Percentiles rank a stretch among this genome's conserved stretches.
Conservation (phyloP, 345 rosid genomes). For the Orychophragmus violaceus region DNA sequence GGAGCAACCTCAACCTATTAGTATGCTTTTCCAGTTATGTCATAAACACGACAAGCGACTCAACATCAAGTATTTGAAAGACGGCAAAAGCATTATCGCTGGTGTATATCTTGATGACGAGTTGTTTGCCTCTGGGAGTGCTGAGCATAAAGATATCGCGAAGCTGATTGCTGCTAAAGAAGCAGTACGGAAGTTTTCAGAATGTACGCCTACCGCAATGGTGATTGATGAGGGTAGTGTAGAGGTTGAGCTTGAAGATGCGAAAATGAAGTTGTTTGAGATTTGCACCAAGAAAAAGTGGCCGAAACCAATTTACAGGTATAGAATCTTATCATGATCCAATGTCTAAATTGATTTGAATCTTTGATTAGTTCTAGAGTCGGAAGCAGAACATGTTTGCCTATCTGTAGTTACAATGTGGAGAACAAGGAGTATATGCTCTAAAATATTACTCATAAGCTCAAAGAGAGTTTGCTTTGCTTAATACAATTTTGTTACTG, state of each 20-base stretch:
- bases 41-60: conserved; percentile 58
- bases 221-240: conserved; percentile 15
- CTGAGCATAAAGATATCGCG: conserved; percentile 56
- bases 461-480: background rate
- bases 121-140: conserved; percentile 45
- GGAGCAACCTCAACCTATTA: conserved; percentile 67
- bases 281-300: conserved; percentile 57
- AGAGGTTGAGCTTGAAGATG: conserved; percentile 39
- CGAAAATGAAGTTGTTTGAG: conserved; percentile 57
- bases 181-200: conserved; percentile 45
- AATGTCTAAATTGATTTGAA: background rate
- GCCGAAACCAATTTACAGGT: conserved; percentile 65
- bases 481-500: conserved; percentile 1
- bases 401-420: background rate
- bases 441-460: background rate
- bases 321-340: conserved; percentile 9
- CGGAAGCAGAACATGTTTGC: conserved; percentile 1
- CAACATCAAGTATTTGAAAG: conserved; percentile 37
- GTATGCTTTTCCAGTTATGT: conserved; percentile 48
- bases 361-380: background rate
- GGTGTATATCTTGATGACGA: conserved; percentile 47
- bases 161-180: conserved; percentile 60
- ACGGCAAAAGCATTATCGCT: conserved; percentile 33
- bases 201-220: conserved; percentile 6
- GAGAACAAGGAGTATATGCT: too few species aligned